These are phyloP conservation scores for Hydnomerulius pinastri DNA, from an alignment of 768 basidiomycete genomes.

Conservation along the genomic window DNA sequence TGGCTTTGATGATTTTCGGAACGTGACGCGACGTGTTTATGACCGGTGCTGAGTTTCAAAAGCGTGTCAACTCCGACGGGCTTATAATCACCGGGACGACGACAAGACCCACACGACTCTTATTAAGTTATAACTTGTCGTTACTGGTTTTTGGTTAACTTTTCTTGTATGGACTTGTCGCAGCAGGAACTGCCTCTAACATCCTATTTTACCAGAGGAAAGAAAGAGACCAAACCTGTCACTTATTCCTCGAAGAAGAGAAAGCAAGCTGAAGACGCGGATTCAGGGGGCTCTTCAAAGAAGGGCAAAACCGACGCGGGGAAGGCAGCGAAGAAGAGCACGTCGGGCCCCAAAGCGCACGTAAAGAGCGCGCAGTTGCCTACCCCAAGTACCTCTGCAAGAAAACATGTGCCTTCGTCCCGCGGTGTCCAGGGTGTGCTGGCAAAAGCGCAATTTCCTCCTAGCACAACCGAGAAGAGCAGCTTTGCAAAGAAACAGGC, in stretches of 20 bases:
- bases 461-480: background rate
- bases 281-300: slow-evolving; percentile 16
- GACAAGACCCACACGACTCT: no score
- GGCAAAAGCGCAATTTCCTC: background rate
- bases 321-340: background rate
- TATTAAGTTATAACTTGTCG: no score
- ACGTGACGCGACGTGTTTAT: slow-evolving; percentile 24
- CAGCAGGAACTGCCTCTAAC: slow-evolving; percentile 36
- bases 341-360: slow-evolving; percentile 5
- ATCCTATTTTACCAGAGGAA: slow-evolving; percentile 21
- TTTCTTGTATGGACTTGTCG: slow-evolving; percentile 30
- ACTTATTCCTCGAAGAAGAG: slow-evolving; percentile 2
- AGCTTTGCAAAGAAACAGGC: no score
- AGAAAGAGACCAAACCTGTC: slow-evolving; percentile 12
- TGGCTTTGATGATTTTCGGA: background rate
- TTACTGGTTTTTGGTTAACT: no score
- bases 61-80: slow-evolving; percentile 47
- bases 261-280: background rate
- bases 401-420: slow-evolving; percentile 12
- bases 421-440: background rate
- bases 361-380: slow-evolving; percentile 17
- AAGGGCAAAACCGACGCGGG: slow-evolving; percentile 15
- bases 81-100: background rate
- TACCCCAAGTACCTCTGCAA: slow-evolving; percentile 21
- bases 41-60: slow-evolving; percentile 31